phyloP scores from a whole-genome alignment of 768 basidiomycete genomes.

The Pulveroboletus sp. region DNA sequence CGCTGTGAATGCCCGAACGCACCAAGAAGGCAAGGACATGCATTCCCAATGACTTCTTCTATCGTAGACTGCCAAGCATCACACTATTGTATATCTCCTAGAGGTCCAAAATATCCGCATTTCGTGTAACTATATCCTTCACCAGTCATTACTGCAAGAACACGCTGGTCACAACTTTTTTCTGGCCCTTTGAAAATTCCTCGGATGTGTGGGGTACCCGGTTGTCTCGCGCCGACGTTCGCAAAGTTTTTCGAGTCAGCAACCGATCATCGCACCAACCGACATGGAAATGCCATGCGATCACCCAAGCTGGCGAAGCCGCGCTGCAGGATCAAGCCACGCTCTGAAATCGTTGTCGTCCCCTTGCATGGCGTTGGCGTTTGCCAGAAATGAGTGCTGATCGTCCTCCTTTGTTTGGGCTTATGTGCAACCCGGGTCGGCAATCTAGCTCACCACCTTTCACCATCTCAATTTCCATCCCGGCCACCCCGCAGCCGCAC shows the following conservation, averaged over 20 bases:
- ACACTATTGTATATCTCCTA: constrained; percentile 8
- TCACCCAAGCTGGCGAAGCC: neutral
- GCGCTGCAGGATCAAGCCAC: too few species aligned
- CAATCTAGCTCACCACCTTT: neutral
- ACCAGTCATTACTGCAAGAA: neutral
- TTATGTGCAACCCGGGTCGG: neutral
- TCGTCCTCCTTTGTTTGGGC: neutral
- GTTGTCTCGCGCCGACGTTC: neutral
- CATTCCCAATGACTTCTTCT: constrained; percentile 1
- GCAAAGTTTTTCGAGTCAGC: neutral
- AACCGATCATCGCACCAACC: neutral
- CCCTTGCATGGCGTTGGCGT: neutral
- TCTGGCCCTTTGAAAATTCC: neutral
- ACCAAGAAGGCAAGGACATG: constrained; percentile 1
- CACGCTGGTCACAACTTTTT: neutral
- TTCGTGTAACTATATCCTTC: constrained; percentile 8
- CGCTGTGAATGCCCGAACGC: constrained; percentile 41
- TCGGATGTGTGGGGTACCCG: neutral
- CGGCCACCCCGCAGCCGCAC: too few species aligned
- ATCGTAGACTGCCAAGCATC: neutral
- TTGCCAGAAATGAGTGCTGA: neutral
- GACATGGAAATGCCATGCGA: neutral
- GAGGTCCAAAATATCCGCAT: constrained; percentile 6
- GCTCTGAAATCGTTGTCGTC: neutral
- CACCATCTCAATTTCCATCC: too few species aligned